A percentile compares a stretch with the other conserved stretches of the same genome.
phyloP scores from a whole-genome alignment of 306 rosid species.

The Canavalia gladiata region DNA sequence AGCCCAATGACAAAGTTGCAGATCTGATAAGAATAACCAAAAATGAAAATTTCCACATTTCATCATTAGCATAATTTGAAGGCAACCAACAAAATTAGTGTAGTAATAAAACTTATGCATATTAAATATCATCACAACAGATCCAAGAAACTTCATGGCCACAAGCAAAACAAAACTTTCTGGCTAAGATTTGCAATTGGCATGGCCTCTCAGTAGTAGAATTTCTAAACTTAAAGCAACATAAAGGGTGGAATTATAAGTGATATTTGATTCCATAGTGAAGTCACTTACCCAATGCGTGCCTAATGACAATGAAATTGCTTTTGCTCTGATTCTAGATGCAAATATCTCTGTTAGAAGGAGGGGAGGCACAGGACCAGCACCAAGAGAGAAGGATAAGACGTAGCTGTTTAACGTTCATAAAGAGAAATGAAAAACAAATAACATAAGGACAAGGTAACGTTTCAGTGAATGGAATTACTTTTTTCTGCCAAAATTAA shows the following conservation, averaged over 20 bases:
- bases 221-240: conserved; percentile 18
- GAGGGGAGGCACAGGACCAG: conserved; percentile 96
- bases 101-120: not conserved
- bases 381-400: conserved; percentile 89
- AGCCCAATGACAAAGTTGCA: conserved; percentile 87
- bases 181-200: not conserved
- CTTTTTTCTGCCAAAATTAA: not conserved
- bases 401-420: conserved; percentile 71
- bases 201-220: not conserved
- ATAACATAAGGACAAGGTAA: not conserved
- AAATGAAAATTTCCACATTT: conserved; percentile 26
- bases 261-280: not conserved
- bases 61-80: not conserved
- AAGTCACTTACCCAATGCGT: conserved; percentile 83
- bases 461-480: conserved; percentile 5
- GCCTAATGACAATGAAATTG: conserved; percentile 85
- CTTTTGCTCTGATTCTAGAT: conserved; percentile 94
- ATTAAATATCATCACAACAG: not conserved
- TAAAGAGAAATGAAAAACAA: conserved; percentile 17
- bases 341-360: conserved; percentile 95
- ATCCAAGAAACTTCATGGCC: not conserved
- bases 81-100: not conserved
- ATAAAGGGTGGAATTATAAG: conserved; percentile 1
- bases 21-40: conserved; percentile 58
- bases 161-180: not conserved